phyloP scores from a whole-genome alignment of 495 filamentous ascomycete species.

The Neurospora sublineolata region DNA sequence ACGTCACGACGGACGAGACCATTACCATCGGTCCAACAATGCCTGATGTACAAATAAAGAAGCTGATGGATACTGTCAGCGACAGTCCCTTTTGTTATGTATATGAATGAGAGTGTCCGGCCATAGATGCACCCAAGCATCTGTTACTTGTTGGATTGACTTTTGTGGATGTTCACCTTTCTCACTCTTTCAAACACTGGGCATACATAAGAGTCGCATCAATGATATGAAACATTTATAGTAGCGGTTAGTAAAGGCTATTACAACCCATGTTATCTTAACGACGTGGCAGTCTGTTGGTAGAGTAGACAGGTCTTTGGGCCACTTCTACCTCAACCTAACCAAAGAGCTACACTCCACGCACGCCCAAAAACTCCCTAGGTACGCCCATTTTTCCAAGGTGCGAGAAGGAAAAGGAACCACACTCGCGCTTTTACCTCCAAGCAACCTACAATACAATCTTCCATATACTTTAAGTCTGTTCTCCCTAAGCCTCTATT shows the following conservation, averaged over 20 bases:
- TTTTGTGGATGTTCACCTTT: neutral
- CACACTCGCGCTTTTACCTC: no score
- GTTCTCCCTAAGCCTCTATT: no score
- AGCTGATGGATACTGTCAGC: constrained; percentile 18
- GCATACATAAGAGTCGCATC: neutral
- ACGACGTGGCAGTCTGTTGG: no score
- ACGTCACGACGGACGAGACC: constrained; percentile 22
- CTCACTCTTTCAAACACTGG: neutral
- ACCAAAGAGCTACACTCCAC: no score
- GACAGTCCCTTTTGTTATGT: constrained; percentile 16
- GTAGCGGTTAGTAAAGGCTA: neutral
- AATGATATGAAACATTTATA: neutral
- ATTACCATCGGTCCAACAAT: constrained; percentile 12
- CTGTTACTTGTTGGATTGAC: neutral
- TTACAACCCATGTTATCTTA: neutral
- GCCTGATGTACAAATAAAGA: constrained; percentile 12
- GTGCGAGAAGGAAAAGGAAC: no score
- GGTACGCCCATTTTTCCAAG: no score
- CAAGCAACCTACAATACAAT: no score
- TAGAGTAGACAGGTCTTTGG: no score
- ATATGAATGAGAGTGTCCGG: constrained; percentile 2
- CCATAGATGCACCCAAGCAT: neutral
- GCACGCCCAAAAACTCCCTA: no score
- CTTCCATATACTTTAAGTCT: no score
- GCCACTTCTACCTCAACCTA: no score